Evolutionary conservation across 2,329 filamentous ascomycete species (phyloP).

Genomic region (Rutstroemia sp.): DNA sequence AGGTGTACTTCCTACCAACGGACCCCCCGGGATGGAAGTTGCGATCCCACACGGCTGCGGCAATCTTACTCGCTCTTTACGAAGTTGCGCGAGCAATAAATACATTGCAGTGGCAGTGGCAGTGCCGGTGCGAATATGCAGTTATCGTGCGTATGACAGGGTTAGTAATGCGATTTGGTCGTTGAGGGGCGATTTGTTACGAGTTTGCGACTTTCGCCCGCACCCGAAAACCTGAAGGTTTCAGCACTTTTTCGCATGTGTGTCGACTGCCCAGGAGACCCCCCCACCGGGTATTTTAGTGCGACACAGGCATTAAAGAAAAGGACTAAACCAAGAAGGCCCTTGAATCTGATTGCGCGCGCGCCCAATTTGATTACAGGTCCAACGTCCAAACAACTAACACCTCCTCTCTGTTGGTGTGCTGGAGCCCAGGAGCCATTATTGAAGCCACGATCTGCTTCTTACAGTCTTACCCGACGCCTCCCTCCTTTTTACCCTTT

Average conservation of each 20-base stretch:
- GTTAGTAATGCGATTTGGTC: neutral
- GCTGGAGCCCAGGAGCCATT: neutral
- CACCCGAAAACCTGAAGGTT: neutral
- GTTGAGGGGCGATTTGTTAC: neutral
- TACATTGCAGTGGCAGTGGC: neutral
- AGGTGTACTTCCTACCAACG: too few relatives aligned
- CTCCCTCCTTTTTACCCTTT: neutral
- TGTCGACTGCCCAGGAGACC: neutral
- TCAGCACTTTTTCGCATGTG: neutral
- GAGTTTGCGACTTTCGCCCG: neutral
- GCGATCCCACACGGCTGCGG: too few relatives aligned
- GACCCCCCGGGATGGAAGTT: too few relatives aligned
- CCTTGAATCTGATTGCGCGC: neutral
- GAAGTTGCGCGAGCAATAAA: neutral
- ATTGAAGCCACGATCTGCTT: conserved; percentile 15
- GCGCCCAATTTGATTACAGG: neutral
- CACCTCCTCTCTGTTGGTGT: neutral
- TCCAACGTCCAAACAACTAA: conserved; percentile 1
- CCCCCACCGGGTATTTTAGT: neutral
- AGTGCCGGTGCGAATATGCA: neutral
- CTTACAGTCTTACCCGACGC: conserved; percentile 1
- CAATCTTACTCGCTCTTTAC: neutral
- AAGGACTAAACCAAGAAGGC: neutral
- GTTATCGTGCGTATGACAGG: neutral
- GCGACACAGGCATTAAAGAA: too few relatives aligned